These are phyloP conservation scores for Cordia subcordata DNA, from an alignment of 257 asterid genomes.

Conservation along the genomic window DNA sequence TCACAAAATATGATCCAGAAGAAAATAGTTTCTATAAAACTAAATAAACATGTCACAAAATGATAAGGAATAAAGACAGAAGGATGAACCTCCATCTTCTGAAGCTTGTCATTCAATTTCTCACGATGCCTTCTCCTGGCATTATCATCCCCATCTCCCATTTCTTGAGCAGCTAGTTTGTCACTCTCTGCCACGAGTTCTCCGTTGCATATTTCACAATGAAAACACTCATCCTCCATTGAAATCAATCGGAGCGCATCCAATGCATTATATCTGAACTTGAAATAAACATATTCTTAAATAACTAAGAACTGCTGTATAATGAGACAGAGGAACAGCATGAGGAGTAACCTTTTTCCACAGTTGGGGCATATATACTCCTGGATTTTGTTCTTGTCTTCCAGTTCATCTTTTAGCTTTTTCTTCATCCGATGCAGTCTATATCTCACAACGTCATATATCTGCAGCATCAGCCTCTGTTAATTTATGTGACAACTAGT, in stretches of 20 bases:
- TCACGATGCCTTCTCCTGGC: conserved; percentile 83
- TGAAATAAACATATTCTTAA: conserved; percentile 15
- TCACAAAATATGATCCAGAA: no score
- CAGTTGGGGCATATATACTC: conserved; percentile 89
- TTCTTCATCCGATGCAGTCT: conserved; percentile 91
- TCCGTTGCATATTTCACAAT: conserved; percentile 86
- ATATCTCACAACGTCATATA: conserved; percentile 91
- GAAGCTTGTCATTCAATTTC: conserved; percentile 66
- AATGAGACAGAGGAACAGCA: conserved; percentile 6
- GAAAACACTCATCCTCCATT: conserved; percentile 74
- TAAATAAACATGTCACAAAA: no score
- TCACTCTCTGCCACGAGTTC: conserved; percentile 83
- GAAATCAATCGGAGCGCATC: conserved; percentile 79
- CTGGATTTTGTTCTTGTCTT: conserved; percentile 84
- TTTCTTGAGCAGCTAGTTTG: conserved; percentile 64
- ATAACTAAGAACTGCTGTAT: conserved; percentile 1
- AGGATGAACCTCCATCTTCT: conserved; percentile 77
- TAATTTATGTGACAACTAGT: no score
- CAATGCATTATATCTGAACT: conserved; percentile 72
- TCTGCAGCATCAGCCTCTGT: conserved; percentile 39
- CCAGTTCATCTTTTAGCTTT: conserved; percentile 89
- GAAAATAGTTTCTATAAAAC: no score
- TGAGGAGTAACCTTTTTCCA: conserved; percentile 53
- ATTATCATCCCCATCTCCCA: conserved; percentile 89
- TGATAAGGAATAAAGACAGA: not conserved